Evolutionary conservation across 2,329 filamentous ascomycete genomes (phyloP), one percentile per base, ranked within the genome.

Genomic region (Trichoderma cornu-damae): DNA sequence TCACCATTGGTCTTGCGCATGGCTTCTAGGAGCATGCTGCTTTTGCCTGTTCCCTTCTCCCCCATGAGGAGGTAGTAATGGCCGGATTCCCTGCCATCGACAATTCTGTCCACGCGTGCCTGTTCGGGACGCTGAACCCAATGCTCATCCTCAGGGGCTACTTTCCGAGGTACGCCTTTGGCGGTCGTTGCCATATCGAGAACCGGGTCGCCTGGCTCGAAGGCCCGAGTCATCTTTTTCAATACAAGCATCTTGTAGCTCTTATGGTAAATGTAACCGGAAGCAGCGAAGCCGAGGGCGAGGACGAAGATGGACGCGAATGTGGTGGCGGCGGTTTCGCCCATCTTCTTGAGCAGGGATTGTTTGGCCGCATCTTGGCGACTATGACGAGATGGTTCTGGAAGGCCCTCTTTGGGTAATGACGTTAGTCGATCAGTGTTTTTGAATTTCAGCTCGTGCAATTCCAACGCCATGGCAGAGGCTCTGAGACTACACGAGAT

Each of bases 1-100:
- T 94, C 88, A 3, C 91, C 94, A 61, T 96, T 83, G 57, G 92
- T 87, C 71, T 95, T 95, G 54, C 87, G 85, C 93, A 99, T 99
- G 7, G 90, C 90, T 69, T 97, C 90, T 18, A 99, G 66, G 32
- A 99, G 76, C 94, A 99, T 97, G 63, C 89, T 95, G 60, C 89
- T 95, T 77, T 99, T 99, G 6, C 94, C 94, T 0, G 90, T 95
- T 4, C 94, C 94, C 74, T 99, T 97, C 68, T 97, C 94, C 43
- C 94, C 94, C 46, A 97, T 85, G 2, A 99, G 77, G 2, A 99
- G 80, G 71, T 94, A 89, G 68, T 99, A 99, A 68, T 95, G 91
- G 9, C 94, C 94, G 44, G 78, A 77, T 26, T 83, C 78, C 2
- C 78, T 73, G 1, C 94, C 94, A 47, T 80, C 75, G 22, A 99